Base-by-base conservation (phyloP, 495 filamentous ascomycete species). In the Aspergillus steynii region DNA sequence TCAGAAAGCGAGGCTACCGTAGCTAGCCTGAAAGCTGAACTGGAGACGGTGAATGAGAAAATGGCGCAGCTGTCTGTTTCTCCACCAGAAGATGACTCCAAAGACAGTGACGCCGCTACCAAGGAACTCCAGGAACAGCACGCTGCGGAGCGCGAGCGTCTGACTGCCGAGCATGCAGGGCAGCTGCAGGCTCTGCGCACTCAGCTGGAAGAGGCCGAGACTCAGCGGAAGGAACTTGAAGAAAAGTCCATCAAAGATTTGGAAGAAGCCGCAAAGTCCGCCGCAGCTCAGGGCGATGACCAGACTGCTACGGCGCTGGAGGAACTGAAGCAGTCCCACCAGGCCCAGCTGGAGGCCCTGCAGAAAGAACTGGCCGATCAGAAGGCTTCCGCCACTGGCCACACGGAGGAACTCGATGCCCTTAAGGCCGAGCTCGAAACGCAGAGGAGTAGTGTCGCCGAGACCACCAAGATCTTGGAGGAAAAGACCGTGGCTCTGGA, bases 1-100 rank as follows among this genome's bases (percentile, higher is more conserved):
- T 64, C 73, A 3, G 77, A 80, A 51, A 82, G 76, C 34, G 77
- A 82, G 47, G 70, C 71, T 45, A 79, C 71, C 3, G 69, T 80
- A 25, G 62, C 68, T 31, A 76, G 55, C 53, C 68, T 82, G 25
- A 74, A 75, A 62, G 50, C 71, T 2, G 77, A 82, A 52, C 59
- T 82, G 34, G 74, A 80, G 4, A 37, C 69, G 0, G 69, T 76
- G 7, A 79, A 77, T 25, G 71, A 77, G 53, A 80, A 76, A 58
- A 55, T 80, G 55, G 64, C 68, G 29, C 70, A 76, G 42, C 65
- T 76, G 28, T 70, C 56, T 31, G 47, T 59, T 8, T 59, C 75
- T 12, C 28, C 71, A 8, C 68, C 70, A 3, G 72, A 67, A 4
- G 74, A 75, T 32, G 51, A 59, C 3, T 37, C 67, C 3, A 69